Conservation (phyloP, 768 basidiomycete genomes). For the Mrakia gelida region DNA sequence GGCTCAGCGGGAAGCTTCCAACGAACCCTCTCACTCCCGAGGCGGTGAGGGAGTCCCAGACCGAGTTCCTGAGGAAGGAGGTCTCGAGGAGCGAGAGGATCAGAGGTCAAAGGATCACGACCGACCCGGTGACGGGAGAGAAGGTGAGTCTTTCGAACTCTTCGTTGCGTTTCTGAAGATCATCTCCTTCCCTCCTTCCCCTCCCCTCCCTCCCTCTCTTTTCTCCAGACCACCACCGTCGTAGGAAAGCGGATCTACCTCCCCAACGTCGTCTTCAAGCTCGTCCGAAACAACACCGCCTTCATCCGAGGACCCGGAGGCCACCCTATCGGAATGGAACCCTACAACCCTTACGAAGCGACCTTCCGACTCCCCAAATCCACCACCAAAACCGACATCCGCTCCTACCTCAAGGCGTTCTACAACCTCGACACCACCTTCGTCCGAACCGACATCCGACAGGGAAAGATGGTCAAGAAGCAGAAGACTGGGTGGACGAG, state of each 20-base stretch:
- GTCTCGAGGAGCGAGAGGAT: neutral
- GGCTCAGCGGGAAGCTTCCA: neutral
- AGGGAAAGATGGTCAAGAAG: neutral
- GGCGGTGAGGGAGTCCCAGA: slow-evolving; percentile 19
- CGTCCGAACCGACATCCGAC: slow-evolving; percentile 71
- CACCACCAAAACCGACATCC: slow-evolving; percentile 86
- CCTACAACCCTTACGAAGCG: slow-evolving; percentile 92
- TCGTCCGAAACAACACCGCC: slow-evolving; percentile 14
- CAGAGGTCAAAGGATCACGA: neutral
- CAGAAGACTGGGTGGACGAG: slow-evolving; percentile 47
- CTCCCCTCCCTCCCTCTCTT: neutral
- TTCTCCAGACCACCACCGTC: slow-evolving; percentile 46
- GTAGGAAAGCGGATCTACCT: slow-evolving; percentile 82
- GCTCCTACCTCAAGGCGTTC: slow-evolving; percentile 74
- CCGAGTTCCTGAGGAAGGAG: neutral
- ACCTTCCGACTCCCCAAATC: slow-evolving; percentile 84
- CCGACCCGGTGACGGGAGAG: slow-evolving; percentile 8
- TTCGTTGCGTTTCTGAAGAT: too few species aligned
- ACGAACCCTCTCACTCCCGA: slow-evolving; percentile 24
- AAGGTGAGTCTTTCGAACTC: neutral
- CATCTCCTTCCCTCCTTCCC: too few species aligned
- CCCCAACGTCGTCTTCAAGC: slow-evolving; percentile 69
- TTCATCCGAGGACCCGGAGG: slow-evolving; percentile 1
- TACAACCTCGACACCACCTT: slow-evolving; percentile 88
- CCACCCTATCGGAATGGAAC: slow-evolving; percentile 49